These are phyloP conservation scores for Tieghemiomyces parasiticus DNA, from an alignment of 192 early-diverging fungal genomes.

Conservation along the genomic window DNA sequence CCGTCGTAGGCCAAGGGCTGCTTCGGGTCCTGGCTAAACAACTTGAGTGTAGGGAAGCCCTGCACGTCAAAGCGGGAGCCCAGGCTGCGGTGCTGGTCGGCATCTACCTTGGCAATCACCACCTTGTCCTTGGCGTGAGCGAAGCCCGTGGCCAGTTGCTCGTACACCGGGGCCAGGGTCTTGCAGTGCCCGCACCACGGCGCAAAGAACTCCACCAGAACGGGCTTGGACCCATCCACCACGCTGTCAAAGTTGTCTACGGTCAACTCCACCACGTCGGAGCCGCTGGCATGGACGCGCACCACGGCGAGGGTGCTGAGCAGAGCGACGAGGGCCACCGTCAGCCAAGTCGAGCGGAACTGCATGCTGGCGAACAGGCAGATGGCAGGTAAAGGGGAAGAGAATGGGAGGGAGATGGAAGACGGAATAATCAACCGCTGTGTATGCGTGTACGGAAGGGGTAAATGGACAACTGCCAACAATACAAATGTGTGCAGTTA, in stretches of 20 bases:
- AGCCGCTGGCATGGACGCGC: too few species aligned
- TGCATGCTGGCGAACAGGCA: too few species aligned
- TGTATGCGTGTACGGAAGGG: too few species aligned
- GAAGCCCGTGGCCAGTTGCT: slow-evolving; percentile 66
- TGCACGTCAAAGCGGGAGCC: slow-evolving; percentile 60
- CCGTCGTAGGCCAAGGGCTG: slow-evolving; percentile 63
- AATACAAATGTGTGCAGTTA: too few species aligned
- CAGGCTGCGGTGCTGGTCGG: slow-evolving; percentile 72
- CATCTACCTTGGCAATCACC: slow-evolving; percentile 81
- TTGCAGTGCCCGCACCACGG: slow-evolving; percentile 86
- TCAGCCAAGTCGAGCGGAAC: too few species aligned
- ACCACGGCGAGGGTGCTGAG: too few species aligned
- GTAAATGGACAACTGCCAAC: too few species aligned
- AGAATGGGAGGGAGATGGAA: too few species aligned
- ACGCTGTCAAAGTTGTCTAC: slow-evolving; percentile 42
- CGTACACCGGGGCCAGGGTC: slow-evolving; percentile 50
- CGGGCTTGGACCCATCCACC: slow-evolving; percentile 57
- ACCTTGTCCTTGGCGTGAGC: slow-evolving; percentile 51
- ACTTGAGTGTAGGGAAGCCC: slow-evolving; percentile 87
- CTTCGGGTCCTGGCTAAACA: slow-evolving; percentile 69
- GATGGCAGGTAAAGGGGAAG: too few species aligned
- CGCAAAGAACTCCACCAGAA: slow-evolving; percentile 79
- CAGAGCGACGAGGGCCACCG: too few species aligned
- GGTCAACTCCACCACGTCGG: slow-evolving; percentile 36
- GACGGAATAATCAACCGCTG: too few species aligned